A percentile compares a stretch with the other conserved stretches of the same genome.
Conservation (phyloP, 225 moss, liverwort and hornwort species). For the Marchantia polymorpha region DNA sequence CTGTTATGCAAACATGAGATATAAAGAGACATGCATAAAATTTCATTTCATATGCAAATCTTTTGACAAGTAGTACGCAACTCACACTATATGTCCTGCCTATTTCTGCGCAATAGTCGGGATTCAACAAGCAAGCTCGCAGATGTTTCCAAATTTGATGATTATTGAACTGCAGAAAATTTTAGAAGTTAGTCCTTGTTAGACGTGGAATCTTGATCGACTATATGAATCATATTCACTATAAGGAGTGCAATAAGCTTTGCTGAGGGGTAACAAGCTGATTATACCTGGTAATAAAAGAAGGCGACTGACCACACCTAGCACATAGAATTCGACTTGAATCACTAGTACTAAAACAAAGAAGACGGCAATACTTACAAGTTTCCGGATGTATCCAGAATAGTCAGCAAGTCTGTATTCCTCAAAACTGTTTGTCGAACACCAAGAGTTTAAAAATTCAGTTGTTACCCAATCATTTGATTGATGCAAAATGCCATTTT, state of each 20-base stretch:
- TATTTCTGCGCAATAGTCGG: constrained; percentile 11
- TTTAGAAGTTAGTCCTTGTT: neutral
- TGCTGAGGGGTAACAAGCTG: no score
- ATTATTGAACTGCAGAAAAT: constrained; percentile 16
- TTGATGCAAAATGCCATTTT: no score
- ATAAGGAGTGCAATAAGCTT: no score
- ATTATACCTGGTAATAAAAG: no score
- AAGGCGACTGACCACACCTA: no score
- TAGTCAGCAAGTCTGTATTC: constrained; percentile 27
- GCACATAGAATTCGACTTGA: no score
- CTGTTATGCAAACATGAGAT: neutral
- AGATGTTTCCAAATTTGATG: constrained; percentile 25
- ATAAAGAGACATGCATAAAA: no score
- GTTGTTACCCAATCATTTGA: neutral
- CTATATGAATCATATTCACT: no score
- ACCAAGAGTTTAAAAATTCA: neutral
- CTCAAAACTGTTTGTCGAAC: constrained; percentile 20
- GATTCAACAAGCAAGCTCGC: constrained; percentile 14
- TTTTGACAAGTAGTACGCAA: neutral
- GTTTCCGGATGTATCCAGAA: constrained; percentile 15
- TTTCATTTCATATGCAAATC: neutral
- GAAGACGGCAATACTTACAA: constrained; percentile 15
- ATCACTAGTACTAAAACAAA: no score
- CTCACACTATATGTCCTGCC: constrained; percentile 14
- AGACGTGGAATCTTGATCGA: no score